A percentile compares a stretch with the other conserved stretches of the same genome.
Conservation (phyloP, 176 grass and related monocot species). For the Eleusine indica region DNA sequence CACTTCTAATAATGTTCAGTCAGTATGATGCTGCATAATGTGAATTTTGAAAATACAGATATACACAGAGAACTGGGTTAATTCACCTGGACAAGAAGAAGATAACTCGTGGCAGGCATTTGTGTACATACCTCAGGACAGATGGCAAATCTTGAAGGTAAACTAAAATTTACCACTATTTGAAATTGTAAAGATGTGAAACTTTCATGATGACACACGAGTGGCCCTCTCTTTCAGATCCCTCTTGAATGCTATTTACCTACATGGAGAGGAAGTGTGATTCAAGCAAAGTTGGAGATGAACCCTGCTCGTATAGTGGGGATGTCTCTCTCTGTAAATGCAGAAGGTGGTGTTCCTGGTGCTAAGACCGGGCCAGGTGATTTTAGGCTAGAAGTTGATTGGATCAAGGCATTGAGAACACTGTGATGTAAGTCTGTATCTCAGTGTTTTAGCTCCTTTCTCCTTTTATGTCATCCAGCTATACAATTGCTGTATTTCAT, state of each 20-base stretch:
- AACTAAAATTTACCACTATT: constrained; percentile 14
- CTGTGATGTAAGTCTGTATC: constrained; percentile 14
- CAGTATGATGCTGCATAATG: constrained; percentile 11
- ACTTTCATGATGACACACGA: neutral
- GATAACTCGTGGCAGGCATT: constrained; percentile 99
- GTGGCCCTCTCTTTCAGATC: constrained; percentile 55
- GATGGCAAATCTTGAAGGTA: constrained; percentile 82
- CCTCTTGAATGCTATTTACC: constrained; percentile 76
- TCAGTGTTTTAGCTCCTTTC: neutral
- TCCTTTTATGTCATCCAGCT: neutral
- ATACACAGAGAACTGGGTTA: constrained; percentile 98
- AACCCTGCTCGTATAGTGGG: constrained; percentile 87
- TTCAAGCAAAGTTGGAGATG: constrained; percentile 76
- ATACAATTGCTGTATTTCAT: neutral
- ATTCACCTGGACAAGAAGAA: constrained; percentile 88
- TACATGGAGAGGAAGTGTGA: constrained; percentile 87
- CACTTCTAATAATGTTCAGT: constrained; percentile 32
- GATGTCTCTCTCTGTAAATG: constrained; percentile 88
- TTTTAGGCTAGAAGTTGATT: constrained; percentile 84
- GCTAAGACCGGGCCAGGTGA: constrained; percentile 74
- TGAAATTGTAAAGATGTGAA: neutral
- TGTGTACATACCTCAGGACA: constrained; percentile 60
- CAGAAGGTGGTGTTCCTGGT: constrained; percentile 78
- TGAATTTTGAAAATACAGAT: constrained; percentile 63
- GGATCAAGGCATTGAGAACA: constrained; percentile 86